Evolutionary conservation across 768 basidiomycete genomes (phyloP).

Genomic region (Boletus sensibilis): DNA sequence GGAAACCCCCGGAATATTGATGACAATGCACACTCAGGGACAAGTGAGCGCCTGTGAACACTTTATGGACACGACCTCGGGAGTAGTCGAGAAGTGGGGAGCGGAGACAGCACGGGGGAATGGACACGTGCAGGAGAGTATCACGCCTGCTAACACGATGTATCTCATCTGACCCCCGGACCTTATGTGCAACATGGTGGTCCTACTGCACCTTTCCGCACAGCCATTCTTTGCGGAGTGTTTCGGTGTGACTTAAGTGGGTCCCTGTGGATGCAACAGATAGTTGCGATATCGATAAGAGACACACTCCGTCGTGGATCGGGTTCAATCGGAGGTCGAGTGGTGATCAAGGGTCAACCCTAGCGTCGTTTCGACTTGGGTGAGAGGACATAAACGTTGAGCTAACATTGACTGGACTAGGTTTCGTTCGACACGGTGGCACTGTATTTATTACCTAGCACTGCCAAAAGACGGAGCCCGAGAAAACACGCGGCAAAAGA

Average conservation of each 20-base stretch:
- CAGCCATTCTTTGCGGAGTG: background rate
- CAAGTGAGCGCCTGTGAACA: slow-evolving; percentile 3
- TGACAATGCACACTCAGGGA: slow-evolving; percentile 16
- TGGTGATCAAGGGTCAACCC: background rate
- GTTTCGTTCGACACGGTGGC: background rate
- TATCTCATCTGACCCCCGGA: slow-evolving; percentile 4
- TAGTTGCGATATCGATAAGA: slow-evolving; percentile 2
- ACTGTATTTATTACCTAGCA: background rate
- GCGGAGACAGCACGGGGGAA: slow-evolving; percentile 9
- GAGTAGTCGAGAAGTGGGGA: slow-evolving; percentile 6
- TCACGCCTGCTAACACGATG: background rate
- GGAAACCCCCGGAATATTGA: slow-evolving; percentile 14
- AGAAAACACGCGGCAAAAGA: slow-evolving; percentile 5
- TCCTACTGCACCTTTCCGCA: background rate
- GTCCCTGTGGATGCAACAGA: background rate
- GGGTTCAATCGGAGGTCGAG: slow-evolving; percentile 1
- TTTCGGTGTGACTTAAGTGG: background rate
- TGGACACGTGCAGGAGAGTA: slow-evolving; percentile 22
- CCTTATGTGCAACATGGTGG: background rate
- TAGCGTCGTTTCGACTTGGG: background rate
- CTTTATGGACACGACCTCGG: slow-evolving; percentile 15
- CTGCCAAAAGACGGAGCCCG: background rate
- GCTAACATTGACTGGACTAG: background rate
- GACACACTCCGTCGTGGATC: slow-evolving; percentile 1
- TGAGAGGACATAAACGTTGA: slow-evolving; percentile 9